A percentile compares a stretch with the other conserved stretches of the same genome.
Conservation (phyloP, 2,329 filamentous ascomycete genomes). For the Monosporascus sp. region DNA sequence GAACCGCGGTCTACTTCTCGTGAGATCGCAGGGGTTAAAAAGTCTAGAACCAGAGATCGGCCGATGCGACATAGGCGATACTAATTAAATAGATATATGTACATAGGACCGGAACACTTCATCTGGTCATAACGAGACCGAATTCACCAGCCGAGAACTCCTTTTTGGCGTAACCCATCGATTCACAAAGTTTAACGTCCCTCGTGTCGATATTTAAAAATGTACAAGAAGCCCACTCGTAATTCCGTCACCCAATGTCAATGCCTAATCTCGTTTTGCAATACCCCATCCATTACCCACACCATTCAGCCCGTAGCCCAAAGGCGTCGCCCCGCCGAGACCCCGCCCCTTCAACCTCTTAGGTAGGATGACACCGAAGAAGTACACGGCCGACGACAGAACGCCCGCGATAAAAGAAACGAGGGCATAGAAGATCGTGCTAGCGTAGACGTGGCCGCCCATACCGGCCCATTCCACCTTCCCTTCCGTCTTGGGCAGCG, state of each 20-base stretch:
- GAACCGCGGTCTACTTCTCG: no score
- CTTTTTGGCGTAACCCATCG: no score
- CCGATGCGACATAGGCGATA: no score
- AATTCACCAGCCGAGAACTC: no score
- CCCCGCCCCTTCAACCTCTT: constrained; percentile 43
- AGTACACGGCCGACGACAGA: constrained; percentile 52
- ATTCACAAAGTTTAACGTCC: no score
- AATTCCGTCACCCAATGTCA: constrained; percentile 40
- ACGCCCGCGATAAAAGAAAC: constrained; percentile 54
- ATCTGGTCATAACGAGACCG: no score
- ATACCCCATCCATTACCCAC: constrained; percentile 55
- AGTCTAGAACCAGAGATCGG: no score
- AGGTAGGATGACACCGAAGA: constrained; percentile 55
- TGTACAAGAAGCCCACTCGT: constrained; percentile 6
- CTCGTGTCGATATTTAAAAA: no score
- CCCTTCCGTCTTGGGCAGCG: constrained; percentile 63
- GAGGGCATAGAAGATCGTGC: constrained; percentile 58
- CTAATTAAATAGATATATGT: no score
- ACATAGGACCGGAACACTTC: no score
- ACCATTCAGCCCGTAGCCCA: constrained; percentile 50
- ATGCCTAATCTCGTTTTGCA: constrained; percentile 34
- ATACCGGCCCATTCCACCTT: constrained; percentile 61
- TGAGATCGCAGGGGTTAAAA: no score
- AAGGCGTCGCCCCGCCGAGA: constrained; percentile 52
- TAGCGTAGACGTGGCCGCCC: constrained; percentile 59